phyloP scores from a whole-genome alignment of 805 yeast species.

The Ogataea henricii region DNA sequence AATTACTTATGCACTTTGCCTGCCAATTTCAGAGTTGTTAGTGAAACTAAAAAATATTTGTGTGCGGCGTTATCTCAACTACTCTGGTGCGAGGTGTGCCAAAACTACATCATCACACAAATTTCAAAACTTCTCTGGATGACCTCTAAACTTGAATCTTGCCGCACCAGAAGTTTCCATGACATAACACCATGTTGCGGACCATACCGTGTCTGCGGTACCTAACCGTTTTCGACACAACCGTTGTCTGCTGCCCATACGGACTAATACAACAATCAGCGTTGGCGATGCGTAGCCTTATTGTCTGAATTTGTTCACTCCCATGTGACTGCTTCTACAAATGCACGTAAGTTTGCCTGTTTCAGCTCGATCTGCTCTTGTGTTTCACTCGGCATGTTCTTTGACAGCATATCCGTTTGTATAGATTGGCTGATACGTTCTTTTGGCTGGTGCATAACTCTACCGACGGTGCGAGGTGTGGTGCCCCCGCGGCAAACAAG shows the following conservation, averaged over 20 bases:
- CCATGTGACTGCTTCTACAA: neutral
- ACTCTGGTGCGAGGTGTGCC: neutral
- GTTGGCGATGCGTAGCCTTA: neutral
- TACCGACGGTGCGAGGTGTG: constrained; percentile 3
- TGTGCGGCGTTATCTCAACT: neutral
- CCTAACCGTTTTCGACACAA: neutral
- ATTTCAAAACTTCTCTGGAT: neutral
- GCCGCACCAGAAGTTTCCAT: neutral
- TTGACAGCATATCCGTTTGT: constrained; percentile 2
- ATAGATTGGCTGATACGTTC: constrained; percentile 1
- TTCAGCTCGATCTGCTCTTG: constrained; percentile 3
- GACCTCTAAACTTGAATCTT: neutral
- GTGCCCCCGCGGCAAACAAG: neutral
- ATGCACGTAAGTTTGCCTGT: constrained; percentile 8
- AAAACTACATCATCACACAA: no score
- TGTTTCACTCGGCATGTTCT: constrained; percentile 1
- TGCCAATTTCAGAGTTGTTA: neutral
- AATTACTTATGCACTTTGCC: constrained; percentile 8
- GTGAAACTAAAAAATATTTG: neutral
- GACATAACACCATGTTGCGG: neutral
- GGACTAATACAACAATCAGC: neutral
- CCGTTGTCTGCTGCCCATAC: neutral
- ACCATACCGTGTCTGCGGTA: neutral
- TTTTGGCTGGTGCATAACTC: neutral
- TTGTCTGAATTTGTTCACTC: constrained; percentile 3